Evolutionary conservation across 139 green algal genomes (phyloP).

Genomic region (Coccomyxa sp.): DNA sequence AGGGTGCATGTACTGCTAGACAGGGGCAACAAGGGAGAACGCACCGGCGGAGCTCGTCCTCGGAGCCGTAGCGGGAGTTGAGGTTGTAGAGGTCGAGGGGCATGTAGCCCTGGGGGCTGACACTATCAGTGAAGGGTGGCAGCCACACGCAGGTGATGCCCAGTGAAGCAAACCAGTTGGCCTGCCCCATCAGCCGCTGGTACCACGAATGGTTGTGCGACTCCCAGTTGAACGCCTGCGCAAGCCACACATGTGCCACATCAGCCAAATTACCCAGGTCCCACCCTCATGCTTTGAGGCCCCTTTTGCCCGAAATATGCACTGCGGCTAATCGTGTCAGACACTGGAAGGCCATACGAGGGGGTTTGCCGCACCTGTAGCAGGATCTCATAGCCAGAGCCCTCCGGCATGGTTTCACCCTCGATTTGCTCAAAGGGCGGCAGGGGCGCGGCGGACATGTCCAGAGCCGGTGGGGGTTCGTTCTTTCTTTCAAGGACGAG

Average conservation of each 20-base stretch:
- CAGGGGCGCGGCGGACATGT: neutral
- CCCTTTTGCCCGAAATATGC: neutral
- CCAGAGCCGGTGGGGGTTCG: neutral
- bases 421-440: neutral
- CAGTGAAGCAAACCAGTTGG: neutral
- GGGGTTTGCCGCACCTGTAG: conserved; percentile 3
- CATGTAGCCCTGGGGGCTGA: conserved; percentile 79
- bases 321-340: neutral
- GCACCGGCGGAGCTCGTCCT: conserved; percentile 50
- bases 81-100: conserved; percentile 79
- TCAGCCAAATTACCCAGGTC: neutral
- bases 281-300: neutral
- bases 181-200: neutral
- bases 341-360: neutral
- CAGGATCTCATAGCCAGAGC: conserved; percentile 12
- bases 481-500: neutral
- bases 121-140: conserved; percentile 70
- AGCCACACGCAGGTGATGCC: conserved; percentile 80
- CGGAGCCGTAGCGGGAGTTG: conserved; percentile 56
- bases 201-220: conserved; percentile 5
- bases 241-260: too few species aligned
- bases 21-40: too few species aligned
- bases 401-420: neutral
- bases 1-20: too few species aligned
- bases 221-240: conserved; percentile 26